phyloP scores from a whole-genome alignment of 345 rosid species.

The Gossypium sturtianum region DNA sequence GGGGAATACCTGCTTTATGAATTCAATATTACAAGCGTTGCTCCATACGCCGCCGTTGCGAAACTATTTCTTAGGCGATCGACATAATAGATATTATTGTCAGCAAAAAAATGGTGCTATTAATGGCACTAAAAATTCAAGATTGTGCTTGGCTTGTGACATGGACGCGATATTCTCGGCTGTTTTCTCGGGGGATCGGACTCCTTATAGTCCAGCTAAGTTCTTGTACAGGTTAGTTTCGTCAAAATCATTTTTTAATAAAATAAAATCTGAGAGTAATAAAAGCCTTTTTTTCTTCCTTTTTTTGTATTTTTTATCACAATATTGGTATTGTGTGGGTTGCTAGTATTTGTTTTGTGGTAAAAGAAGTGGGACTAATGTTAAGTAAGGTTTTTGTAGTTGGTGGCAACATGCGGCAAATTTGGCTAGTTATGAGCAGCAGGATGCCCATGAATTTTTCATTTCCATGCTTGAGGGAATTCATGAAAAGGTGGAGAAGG shows the following conservation, averaged over 20 bases:
- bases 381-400: slow-evolving; percentile 23
- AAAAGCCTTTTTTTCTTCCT: background rate
- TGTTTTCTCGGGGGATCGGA: slow-evolving; percentile 47
- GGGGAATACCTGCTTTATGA: slow-evolving; percentile 65
- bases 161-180: slow-evolving; percentile 49
- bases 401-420: slow-evolving; percentile 69
- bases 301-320: background rate
- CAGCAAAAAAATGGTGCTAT: slow-evolving; percentile 26
- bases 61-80: slow-evolving; percentile 52
- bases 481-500: slow-evolving; percentile 55
- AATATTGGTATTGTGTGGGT: background rate
- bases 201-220: slow-evolving; percentile 60
- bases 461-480: slow-evolving; percentile 66
- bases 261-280: background rate
- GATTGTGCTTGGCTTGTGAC: slow-evolving; percentile 51
- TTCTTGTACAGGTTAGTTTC: slow-evolving; percentile 45
- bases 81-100: slow-evolving; percentile 43
- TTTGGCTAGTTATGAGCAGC: slow-evolving; percentile 61
- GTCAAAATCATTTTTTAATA: background rate
- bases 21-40: slow-evolving; percentile 60
- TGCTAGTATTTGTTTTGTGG: background rate
- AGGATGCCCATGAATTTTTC: slow-evolving; percentile 70
- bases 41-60: slow-evolving; percentile 54
- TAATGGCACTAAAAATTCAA: slow-evolving; percentile 9
- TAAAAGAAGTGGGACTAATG: slow-evolving; percentile 3